Conservation (phyloP, 1,139 yeast genomes). For the Pneumocystis jirovecii region DNA sequence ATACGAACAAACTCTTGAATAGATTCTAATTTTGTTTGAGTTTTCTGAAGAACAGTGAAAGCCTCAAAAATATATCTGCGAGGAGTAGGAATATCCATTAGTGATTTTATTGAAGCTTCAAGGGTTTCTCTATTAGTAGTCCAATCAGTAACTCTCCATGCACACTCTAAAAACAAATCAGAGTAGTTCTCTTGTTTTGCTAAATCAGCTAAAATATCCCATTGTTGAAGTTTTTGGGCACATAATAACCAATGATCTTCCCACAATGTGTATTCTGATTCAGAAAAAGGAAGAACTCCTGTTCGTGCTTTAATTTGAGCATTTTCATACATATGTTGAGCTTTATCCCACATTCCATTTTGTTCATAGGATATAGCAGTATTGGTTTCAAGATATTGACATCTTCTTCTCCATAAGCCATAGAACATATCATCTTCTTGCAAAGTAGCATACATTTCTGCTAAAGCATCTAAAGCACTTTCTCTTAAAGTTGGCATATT, state of each 20-base stretch:
- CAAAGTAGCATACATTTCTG: conserved; percentile 73
- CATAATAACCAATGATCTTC: conserved; percentile 97
- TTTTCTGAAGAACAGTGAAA: conserved; percentile 80
- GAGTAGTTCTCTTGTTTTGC: conserved; percentile 98
- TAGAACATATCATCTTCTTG: conserved; percentile 96
- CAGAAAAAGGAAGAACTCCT: conserved; percentile 90
- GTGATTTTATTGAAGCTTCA: conserved; percentile 86
- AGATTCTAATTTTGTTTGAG: conserved; percentile 74
- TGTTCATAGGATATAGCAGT: conserved; percentile 90
- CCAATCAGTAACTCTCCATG: conserved; percentile 99
- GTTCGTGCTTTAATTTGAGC: conserved; percentile 95
- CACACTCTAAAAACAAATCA: conserved; percentile 85
- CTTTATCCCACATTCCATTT: conserved; percentile 87
- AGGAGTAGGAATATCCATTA: conserved; percentile 98
- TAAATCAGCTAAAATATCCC: conserved; percentile 92
- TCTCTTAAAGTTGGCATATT: conserved; percentile 68
- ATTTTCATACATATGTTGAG: conserved; percentile 86
- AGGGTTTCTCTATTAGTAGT: conserved; percentile 84
- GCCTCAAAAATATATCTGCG: conserved; percentile 92
- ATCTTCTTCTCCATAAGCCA: conserved; percentile 93
- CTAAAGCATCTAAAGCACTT: conserved; percentile 76
- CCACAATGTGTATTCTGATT: conserved; percentile 91
- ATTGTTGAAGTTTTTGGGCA: conserved; percentile 92
- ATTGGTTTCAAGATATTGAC: conserved; percentile 83
- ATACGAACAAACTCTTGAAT: conserved; percentile 63